phyloP scores from a whole-genome alignment of 768 basidiomycete genomes.

The Podaxis pistillaris region DNA sequence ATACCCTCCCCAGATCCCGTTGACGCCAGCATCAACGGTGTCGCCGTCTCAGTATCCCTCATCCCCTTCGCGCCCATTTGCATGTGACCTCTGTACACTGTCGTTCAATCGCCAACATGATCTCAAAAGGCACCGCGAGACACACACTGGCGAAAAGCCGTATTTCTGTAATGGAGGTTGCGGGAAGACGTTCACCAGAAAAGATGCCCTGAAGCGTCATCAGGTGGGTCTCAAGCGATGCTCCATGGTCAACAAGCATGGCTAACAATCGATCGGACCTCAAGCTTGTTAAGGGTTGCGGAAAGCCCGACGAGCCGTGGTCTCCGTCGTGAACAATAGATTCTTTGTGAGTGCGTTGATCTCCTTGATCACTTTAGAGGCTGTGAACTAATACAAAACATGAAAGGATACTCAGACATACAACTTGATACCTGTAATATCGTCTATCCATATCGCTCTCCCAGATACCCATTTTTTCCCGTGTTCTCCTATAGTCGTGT shows the following conservation, averaged over 20 bases:
- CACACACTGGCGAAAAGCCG: constrained; percentile 83
- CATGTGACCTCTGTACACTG: constrained; percentile 71
- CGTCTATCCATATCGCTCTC: background rate
- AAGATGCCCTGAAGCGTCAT: constrained; percentile 84
- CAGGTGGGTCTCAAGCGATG: constrained; percentile 49
- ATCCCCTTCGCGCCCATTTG: constrained; percentile 60
- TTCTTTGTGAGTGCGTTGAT: background rate
- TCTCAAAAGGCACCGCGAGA: constrained; percentile 80
- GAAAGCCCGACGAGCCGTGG: constrained; percentile 60
- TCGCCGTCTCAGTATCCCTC: constrained; percentile 48
- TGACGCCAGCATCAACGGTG: constrained; percentile 28
- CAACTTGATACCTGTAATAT: background rate
- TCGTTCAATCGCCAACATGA: constrained; percentile 88
- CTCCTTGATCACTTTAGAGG: background rate
- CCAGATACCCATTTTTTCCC: background rate
- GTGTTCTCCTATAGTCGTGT: background rate
- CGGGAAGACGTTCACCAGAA: constrained; percentile 84
- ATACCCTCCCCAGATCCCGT: constrained; percentile 34
- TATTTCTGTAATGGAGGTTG: constrained; percentile 82
- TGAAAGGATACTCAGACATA: background rate
- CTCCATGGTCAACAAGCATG: constrained; percentile 13
- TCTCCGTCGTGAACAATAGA: constrained; percentile 18
- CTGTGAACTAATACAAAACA: background rate
- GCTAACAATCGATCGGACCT: constrained; percentile 14
- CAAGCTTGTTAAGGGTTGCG: constrained; percentile 78